Conservation (phyloP, 2,329 filamentous ascomycete genomes). For the Microsporum ferrugineum region DNA sequence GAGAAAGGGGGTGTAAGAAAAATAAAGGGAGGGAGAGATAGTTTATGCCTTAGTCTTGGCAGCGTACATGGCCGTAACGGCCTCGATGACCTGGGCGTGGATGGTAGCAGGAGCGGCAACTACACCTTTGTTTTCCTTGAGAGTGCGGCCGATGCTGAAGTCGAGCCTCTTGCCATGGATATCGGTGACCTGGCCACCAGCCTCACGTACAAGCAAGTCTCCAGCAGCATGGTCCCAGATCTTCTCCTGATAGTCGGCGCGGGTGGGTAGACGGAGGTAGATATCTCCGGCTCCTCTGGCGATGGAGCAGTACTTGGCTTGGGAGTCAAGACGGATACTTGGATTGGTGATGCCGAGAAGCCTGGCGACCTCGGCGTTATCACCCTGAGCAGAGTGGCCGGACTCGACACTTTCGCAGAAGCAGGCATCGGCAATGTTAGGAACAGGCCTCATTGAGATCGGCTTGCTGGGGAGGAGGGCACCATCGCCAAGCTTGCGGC, state of each 20-base stretch:
- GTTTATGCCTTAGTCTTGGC: slow-evolving; percentile 39
- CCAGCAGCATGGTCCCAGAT: slow-evolving; percentile 99
- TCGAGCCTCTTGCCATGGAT: slow-evolving; percentile 73
- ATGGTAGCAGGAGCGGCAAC: slow-evolving; percentile 71
- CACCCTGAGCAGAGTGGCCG: slow-evolving; percentile 77
- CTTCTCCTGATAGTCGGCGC: slow-evolving; percentile 88
- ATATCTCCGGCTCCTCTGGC: slow-evolving; percentile 88
- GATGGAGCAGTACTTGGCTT: slow-evolving; percentile 95
- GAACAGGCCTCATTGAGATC: slow-evolving; percentile 70
- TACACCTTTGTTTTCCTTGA: slow-evolving; percentile 85
- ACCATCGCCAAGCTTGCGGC: slow-evolving; percentile 55
- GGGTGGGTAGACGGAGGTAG: slow-evolving; percentile 79
- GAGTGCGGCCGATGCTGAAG: slow-evolving; percentile 74
- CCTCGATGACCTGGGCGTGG: slow-evolving; percentile 65
- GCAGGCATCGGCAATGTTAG: slow-evolving; percentile 64
- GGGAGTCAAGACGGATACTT: slow-evolving; percentile 93
- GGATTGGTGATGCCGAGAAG: slow-evolving; percentile 76
- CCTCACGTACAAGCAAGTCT: slow-evolving; percentile 85
- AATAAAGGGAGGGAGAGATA: not conserved
- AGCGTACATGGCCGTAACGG: slow-evolving; percentile 59
- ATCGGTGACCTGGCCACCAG: slow-evolving; percentile 85
- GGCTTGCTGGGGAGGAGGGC: slow-evolving; percentile 40
- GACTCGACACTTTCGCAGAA: slow-evolving; percentile 97
- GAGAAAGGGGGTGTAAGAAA: too few relatives aligned
- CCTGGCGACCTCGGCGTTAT: slow-evolving; percentile 73